Percentiles rank a stretch among this genome's conserved stretches.
These are phyloP conservation scores for Heteromeles arbutifolia DNA, from an alignment of 306 rosid species.

Conservation along the genomic window DNA sequence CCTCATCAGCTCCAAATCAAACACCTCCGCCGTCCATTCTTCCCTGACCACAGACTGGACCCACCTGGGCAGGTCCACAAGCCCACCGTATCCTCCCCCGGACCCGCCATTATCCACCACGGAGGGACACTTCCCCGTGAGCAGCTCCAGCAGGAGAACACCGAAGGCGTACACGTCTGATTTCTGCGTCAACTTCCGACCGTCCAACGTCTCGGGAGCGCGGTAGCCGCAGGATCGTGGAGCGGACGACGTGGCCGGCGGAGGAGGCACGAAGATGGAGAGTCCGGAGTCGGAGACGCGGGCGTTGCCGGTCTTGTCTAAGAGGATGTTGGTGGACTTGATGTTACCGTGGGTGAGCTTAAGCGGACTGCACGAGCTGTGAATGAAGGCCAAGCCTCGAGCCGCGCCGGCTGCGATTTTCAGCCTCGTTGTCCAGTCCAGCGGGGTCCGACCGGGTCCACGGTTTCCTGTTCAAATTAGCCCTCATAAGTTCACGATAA, in stretches of 20 bases:
- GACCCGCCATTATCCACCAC: conserved; percentile 36
- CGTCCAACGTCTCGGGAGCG: conserved; percentile 58
- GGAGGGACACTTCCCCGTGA: conserved; percentile 82
- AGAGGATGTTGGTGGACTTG: conserved; percentile 70
- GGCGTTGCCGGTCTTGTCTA: conserved; percentile 53
- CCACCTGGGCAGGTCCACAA: conserved; percentile 67
- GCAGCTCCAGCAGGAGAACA: conserved; percentile 67
- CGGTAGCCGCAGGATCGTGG: conserved; percentile 64
- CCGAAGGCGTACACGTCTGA: conserved; percentile 81
- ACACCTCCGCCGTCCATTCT: conserved; percentile 96
- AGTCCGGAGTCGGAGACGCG: conserved; percentile 73
- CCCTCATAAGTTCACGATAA: conserved; percentile 2
- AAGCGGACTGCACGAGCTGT: conserved; percentile 57
- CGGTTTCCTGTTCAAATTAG: conserved; percentile 48
- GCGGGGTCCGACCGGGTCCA: conserved; percentile 89
- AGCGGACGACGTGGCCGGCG: conserved; percentile 11
- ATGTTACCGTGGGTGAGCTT: conserved; percentile 70
- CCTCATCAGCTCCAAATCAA: conserved; percentile 88
- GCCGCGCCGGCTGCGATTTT: conserved; percentile 76
- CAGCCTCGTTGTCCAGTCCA: conserved; percentile 83
- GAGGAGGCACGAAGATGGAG: conserved; percentile 32
- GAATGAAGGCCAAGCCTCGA: conserved; percentile 68
- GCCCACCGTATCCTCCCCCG: conserved; percentile 39
- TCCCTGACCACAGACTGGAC: conserved; percentile 87
- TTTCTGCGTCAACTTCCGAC: conserved; percentile 50